phyloP scores from a whole-genome alignment of 768 basidiomycete species.

The Chalciporus pseudorubinellus region DNA sequence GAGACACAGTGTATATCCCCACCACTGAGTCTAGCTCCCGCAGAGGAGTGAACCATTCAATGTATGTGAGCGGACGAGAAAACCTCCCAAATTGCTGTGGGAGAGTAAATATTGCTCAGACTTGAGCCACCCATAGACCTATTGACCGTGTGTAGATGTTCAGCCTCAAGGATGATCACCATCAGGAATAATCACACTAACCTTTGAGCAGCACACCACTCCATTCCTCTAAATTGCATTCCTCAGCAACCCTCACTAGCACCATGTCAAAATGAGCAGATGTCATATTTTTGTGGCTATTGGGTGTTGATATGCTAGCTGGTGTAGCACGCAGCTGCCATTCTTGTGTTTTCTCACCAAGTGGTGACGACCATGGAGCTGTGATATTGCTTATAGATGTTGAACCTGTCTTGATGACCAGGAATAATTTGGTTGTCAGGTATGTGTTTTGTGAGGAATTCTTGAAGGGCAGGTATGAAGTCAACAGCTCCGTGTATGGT shows the following conservation, averaged over 20 bases:
- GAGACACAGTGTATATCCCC: background rate
- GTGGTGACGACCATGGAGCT: background rate
- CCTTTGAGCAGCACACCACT: background rate
- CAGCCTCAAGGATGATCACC: background rate
- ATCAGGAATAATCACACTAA: background rate
- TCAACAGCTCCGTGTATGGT: slow-evolving; percentile 1
- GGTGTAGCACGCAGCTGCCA: too few relatives aligned
- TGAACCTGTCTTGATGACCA: background rate
- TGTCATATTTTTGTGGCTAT: too few relatives aligned
- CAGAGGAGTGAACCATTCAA: background rate
- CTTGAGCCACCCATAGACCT: slow-evolving; percentile 9
- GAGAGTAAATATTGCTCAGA: slow-evolving; percentile 11
- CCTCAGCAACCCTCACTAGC: too few relatives aligned
- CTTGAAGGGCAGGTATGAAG: slow-evolving; percentile 5
- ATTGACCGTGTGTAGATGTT: background rate
- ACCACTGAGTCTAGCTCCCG: background rate
- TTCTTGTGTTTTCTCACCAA: too few relatives aligned
- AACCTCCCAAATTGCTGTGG: slow-evolving; percentile 5
- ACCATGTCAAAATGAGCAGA: too few relatives aligned
- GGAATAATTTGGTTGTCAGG: background rate
- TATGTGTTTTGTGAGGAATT: background rate
- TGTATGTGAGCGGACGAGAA: slow-evolving; percentile 19
- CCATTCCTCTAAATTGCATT: too few relatives aligned
- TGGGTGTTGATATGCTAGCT: too few relatives aligned
- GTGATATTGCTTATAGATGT: slow-evolving; percentile 1